phyloP scores from a whole-genome alignment of 1,284 basidiomycete species.

The Puccinia horiana region DNA sequence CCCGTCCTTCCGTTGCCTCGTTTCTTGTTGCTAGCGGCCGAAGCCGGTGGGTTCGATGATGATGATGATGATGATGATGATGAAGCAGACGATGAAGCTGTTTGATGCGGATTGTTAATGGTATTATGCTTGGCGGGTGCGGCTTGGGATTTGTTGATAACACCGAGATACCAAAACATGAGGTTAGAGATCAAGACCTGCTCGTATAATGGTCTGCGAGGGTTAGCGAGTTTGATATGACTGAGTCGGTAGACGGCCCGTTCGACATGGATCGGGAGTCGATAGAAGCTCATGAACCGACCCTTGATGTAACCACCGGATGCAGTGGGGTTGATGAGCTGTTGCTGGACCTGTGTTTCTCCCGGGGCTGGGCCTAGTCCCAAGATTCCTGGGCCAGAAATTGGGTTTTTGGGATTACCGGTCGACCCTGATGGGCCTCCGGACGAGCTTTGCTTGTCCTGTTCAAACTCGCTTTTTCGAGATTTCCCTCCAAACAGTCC shows the following conservation, averaged over 20 bases:
- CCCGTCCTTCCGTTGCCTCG: background rate
- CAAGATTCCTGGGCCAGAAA: background rate
- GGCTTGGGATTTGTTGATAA: conserved; percentile 73
- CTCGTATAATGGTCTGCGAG: conserved; percentile 90
- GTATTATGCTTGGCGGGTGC: background rate
- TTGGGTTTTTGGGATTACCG: background rate
- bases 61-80: background rate
- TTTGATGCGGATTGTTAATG: background rate
- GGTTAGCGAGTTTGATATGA: conserved; percentile 98
- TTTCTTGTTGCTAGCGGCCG: background rate
- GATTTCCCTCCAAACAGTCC: conserved; percentile 47
- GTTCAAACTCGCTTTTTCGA: conserved; percentile 26
- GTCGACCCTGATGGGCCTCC: background rate
- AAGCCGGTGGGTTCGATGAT: background rate
- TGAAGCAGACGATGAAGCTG: background rate
- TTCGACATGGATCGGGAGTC: conserved; percentile 97
- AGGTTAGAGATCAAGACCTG: conserved; percentile 98
- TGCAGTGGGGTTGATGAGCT: conserved; percentile 60
- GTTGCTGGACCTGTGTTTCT: background rate
- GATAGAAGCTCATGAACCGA: conserved; percentile 66
- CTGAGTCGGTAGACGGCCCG: conserved; percentile 93
- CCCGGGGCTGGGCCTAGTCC: background rate
- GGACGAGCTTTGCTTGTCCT: conserved; percentile 18
- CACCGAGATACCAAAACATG: conserved; percentile 93
- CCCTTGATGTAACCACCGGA: conserved; percentile 59